These are phyloP conservation scores for Xylaria sp. DNA, from an alignment of 2,329 filamentous ascomycete species.

Conservation along the genomic window DNA sequence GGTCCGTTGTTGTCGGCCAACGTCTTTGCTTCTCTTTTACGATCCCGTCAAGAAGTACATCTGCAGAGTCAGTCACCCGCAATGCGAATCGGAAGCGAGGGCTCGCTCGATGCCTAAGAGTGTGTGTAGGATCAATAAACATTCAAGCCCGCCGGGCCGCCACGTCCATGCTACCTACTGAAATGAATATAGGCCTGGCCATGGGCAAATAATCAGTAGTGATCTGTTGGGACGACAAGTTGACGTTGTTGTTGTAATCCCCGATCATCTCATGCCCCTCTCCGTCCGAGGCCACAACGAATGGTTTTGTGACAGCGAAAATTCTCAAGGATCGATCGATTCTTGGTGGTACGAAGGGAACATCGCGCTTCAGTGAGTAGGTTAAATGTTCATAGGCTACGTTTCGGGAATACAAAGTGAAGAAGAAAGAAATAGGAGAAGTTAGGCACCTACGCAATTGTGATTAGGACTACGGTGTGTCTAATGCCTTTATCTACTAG, in stretches of 20 bases:
- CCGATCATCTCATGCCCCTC: not conserved
- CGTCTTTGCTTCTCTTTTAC: not conserved
- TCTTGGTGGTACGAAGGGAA: not conserved
- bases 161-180: constrained; percentile 5
- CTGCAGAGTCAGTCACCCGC: constrained; percentile 19
- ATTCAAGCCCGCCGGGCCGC: constrained; percentile 6
- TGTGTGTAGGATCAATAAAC: not conserved
- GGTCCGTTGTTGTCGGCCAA: constrained; percentile 6
- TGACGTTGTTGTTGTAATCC: not conserved
- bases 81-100: constrained; percentile 2
- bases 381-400: not conserved
- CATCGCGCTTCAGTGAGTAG: not conserved
- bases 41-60: constrained; percentile 3
- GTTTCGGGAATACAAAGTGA: not conserved
- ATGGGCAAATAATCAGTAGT: constrained; percentile 1
- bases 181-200: constrained; percentile 7
- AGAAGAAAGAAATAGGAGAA: not conserved
- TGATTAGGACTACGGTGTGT: not conserved
- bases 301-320: not conserved
- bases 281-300: not conserved
- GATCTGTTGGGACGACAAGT: constrained; percentile 2
- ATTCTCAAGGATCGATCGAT: not conserved
- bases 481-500: not conserved
- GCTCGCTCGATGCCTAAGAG: constrained; percentile 11
- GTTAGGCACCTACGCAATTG: not conserved